Base-by-base conservation (phyloP, 805 yeast genomes). In the Candida dajiaensis region DNA sequence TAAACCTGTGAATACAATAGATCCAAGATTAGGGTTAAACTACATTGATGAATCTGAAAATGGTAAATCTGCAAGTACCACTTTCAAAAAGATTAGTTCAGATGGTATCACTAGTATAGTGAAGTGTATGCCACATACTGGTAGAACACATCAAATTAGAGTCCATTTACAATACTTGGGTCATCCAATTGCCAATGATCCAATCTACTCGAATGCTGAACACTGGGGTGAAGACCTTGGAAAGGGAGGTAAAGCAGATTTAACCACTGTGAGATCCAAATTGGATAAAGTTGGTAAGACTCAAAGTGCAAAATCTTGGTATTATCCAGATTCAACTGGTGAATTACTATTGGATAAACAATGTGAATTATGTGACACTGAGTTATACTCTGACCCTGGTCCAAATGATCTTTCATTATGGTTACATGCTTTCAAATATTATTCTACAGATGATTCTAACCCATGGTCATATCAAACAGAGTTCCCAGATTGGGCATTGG, bases 91-190 rank as follows among this genome's bases (percentile, higher is more conserved):
- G 33, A 41, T 58, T 28, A 51, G 56, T 16, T 52, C 46, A 23
- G 62, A 58, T 44, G 60, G 60, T 8, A 44, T 68, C 63, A 47
- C 71, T 86, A 41, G 67, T 85, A 73, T 94, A 23, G 96, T 94
- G 3, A 72, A 80, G 50, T 92, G 98, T 65, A 76, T 71, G 53
- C 99, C 99, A 1, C 67, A 76, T 16, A 92, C 99, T 0, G 99
- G 99, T 0, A 73, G 99, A 59, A 89, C 97, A 0, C 99, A 92
- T 64, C 99, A 92, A 62, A 89, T 94, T 43, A 71, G 99, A 50
- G 96, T 94, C 1, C 99, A 94, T 68, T 67, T 94, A 47, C 97
- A 90, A 65, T 84, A 73, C 53, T 56, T 94, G n/a, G 97, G 97
- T 0, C 76, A 71, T 59, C 97, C 98, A 0, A 92, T 92, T 40